Conservation (phyloP, 768 basidiomycete species). For the Leucosporidium yakuticum region DNA sequence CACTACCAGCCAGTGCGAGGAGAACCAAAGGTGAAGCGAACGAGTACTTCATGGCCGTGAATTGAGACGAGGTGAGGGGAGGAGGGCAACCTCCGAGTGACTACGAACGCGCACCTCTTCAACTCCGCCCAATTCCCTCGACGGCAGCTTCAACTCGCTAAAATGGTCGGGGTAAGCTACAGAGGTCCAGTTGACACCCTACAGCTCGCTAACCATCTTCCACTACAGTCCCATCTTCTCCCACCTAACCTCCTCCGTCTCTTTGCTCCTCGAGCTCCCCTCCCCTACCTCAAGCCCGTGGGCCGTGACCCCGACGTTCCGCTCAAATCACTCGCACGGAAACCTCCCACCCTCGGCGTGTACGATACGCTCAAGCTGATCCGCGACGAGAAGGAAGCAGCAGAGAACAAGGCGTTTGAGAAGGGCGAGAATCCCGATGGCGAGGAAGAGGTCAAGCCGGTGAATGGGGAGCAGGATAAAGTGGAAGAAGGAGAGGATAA, state of each 20-base stretch:
- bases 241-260: constrained; percentile 95
- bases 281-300: constrained; percentile 77
- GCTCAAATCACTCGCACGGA: constrained; percentile 29
- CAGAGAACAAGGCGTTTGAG: constrained; percentile 40
- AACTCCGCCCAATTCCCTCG: neutral
- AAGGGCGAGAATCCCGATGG: constrained; percentile 19
- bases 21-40: no score
- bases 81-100: neutral
- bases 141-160: neutral
- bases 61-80: no score
- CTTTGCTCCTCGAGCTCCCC: constrained; percentile 85
- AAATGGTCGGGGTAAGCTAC: neutral
- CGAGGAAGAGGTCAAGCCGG: neutral
- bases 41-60: no score
- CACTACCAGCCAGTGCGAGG: no score
- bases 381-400: constrained; percentile 66
- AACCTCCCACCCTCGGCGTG: constrained; percentile 62
- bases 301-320: constrained; percentile 66
- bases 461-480: constrained; percentile 64
- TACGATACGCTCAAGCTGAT: constrained; percentile 65
- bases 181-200: neutral
- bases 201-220: neutral
- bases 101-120: neutral
- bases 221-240: constrained; percentile 60
- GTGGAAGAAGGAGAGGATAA: constrained; percentile 44